Conservation (phyloP, 1,284 basidiomycete genomes). For the Ustilago vetiveriae region DNA sequence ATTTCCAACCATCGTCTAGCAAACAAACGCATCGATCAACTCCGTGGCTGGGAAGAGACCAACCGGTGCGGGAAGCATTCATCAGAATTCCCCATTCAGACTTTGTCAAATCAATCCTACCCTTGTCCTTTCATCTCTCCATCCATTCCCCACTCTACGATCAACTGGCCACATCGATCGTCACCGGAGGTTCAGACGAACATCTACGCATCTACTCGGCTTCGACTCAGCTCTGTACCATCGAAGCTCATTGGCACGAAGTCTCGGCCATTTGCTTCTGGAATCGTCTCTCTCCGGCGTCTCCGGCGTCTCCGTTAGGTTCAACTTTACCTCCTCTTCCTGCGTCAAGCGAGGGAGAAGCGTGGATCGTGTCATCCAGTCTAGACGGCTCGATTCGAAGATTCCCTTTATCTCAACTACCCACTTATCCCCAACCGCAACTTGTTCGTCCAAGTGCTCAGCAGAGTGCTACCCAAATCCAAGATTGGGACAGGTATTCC, state of each 20-base stretch:
- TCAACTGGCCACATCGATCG: too few species aligned
- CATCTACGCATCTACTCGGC: constrained; percentile 21
- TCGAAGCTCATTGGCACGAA: constrained; percentile 61
- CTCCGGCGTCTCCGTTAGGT: too few species aligned
- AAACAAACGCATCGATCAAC: not conserved
- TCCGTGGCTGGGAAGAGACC: not conserved
- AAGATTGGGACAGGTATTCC: constrained; percentile 12
- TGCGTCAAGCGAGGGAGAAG: not conserved
- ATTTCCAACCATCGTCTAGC: constrained; percentile 4
- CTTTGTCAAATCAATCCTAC: constrained; percentile 27
- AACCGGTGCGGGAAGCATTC: constrained; percentile 1
- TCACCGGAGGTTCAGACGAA: constrained; percentile 38
- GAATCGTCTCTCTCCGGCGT: constrained; percentile 10
- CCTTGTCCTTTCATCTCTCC: constrained; percentile 6
- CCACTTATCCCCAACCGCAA: not conserved
- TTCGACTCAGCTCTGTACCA: not conserved
- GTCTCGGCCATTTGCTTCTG: constrained; percentile 35
- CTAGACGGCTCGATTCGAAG: constrained; percentile 56
- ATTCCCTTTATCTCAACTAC: constrained; percentile 18
- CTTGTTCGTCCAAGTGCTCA: not conserved
- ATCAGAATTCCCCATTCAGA: constrained; percentile 6
- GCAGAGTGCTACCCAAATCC: not conserved
- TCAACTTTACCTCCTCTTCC: not conserved
- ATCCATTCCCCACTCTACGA: too few species aligned
- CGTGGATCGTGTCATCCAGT: constrained; percentile 45